Conservation (phyloP, 352 stramenopile genomes). For the Thalassiosira hispida region DNA sequence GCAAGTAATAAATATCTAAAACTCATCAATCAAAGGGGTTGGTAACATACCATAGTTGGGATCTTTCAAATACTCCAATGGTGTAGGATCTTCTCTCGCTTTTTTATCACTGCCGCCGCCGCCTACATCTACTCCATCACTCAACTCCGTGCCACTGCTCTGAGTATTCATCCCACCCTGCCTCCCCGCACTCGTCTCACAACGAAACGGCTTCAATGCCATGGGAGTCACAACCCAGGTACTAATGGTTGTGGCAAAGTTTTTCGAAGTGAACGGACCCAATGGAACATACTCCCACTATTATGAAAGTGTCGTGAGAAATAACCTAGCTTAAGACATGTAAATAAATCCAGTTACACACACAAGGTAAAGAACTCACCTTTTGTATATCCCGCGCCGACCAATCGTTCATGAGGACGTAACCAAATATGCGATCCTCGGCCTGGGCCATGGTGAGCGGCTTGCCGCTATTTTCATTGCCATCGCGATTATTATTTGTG, state of each 20-base stretch:
- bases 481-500: constrained; percentile 85
- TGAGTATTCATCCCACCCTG: constrained; percentile 46
- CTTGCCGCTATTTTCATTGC: constrained; percentile 66
- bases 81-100: constrained; percentile 86
- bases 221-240: constrained; percentile 95
- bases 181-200: constrained; percentile 89
- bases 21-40: no score
- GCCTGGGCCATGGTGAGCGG: constrained; percentile 91
- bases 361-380: no score
- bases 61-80: constrained; percentile 94
- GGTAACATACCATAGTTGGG: constrained; percentile 85
- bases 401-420: constrained; percentile 98
- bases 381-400: constrained; percentile 92
- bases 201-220: constrained; percentile 93
- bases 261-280: constrained; percentile 96
- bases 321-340: no score
- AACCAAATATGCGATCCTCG: constrained; percentile 95
- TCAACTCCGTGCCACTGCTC: constrained; percentile 1
- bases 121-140: constrained; percentile 2
- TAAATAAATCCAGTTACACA: no score
- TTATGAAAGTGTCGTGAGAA: no score
- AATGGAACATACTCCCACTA: constrained; percentile 98
- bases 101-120: background rate
- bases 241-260: constrained; percentile 96
- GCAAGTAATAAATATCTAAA: constrained; percentile 73